A percentile compares a stretch with the other conserved stretches of the same genome.
Conservation (phyloP, 768 basidiomycete species). For the Epithele typhae region DNA sequence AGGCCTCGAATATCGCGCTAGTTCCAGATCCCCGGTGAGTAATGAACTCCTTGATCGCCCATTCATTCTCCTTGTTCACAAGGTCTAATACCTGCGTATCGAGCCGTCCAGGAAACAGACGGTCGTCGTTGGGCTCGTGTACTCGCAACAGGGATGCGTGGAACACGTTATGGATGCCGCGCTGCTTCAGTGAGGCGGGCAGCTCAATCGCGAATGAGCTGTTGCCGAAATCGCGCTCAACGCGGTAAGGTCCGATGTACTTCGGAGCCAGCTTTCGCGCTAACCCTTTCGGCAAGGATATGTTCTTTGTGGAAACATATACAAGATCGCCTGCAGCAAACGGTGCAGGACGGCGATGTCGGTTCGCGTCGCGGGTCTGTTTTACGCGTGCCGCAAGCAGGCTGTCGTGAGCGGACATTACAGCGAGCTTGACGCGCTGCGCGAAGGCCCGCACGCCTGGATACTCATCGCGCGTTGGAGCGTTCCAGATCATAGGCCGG, state of each 20-base stretch:
- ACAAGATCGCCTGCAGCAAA: conserved; percentile 21
- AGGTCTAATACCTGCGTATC: conserved; percentile 19
- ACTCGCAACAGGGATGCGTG: conserved; percentile 29
- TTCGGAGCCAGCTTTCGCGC: conserved; percentile 33
- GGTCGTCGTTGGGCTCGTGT: conserved; percentile 27
- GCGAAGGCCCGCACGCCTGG: conserved; percentile 16
- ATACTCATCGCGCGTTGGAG: neutral
- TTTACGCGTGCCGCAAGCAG: conserved; percentile 22
- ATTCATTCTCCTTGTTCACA: conserved; percentile 18
- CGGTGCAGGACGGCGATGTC: conserved; percentile 6
- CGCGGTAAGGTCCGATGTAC: conserved; percentile 35
- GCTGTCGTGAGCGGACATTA: neutral
- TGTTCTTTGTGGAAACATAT: too few relatives aligned
- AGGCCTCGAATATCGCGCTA: conserved; percentile 27
- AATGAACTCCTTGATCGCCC: conserved; percentile 23
- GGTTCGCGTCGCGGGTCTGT: conserved; percentile 29
- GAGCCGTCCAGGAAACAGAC: conserved; percentile 31
- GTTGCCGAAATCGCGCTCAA: conserved; percentile 16
- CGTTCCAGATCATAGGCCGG: conserved; percentile 24
- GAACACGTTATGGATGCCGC: conserved; percentile 31
- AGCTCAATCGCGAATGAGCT: conserved; percentile 28
- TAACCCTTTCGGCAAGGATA: conserved; percentile 19
- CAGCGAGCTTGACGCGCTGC: too few relatives aligned
- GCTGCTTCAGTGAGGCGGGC: conserved; percentile 20
- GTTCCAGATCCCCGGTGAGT: conserved; percentile 23